Percentiles rank a stretch among this genome's conserved stretches.
Conservation (phyloP, 345 rosid genomes). For the Populus ilicifolia region DNA sequence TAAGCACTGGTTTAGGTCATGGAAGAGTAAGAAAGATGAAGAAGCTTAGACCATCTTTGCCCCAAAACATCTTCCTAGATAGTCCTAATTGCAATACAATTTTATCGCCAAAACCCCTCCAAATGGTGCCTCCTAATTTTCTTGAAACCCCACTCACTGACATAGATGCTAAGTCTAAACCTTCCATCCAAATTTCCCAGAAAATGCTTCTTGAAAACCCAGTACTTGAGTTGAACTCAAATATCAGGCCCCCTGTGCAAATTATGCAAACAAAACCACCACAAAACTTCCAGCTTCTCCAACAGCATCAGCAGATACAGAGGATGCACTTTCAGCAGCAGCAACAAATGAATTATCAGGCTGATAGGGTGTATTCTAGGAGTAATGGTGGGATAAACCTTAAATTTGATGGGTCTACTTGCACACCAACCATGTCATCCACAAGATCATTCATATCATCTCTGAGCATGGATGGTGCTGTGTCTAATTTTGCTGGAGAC, state of each 20-base stretch:
- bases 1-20: slow-evolving; percentile 41
- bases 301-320: slow-evolving; percentile 45
- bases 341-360: slow-evolving; percentile 34
- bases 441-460: slow-evolving; percentile 61
- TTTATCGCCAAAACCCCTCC: slow-evolving; percentile 65
- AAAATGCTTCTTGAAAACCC: slow-evolving; percentile 42
- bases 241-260: slow-evolving; percentile 34
- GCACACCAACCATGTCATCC: slow-evolving; percentile 54
- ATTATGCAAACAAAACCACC: slow-evolving; percentile 20
- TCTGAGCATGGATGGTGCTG: slow-evolving; percentile 60
- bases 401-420: slow-evolving; percentile 54
- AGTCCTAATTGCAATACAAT: slow-evolving; percentile 40
- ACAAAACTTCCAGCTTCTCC: slow-evolving; percentile 42
- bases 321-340: slow-evolving; percentile 39
- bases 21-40: slow-evolving; percentile 45
- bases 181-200: slow-evolving; percentile 19
- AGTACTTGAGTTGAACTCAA: slow-evolving; percentile 40
- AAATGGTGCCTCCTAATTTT: slow-evolving; percentile 39
- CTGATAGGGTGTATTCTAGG: slow-evolving; percentile 40
- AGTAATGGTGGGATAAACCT: slow-evolving; percentile 52
- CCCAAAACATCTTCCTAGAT: slow-evolving; percentile 55
- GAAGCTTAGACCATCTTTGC: slow-evolving; percentile 50
- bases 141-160: slow-evolving; percentile 22
- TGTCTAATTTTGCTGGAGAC: slow-evolving; percentile 36
- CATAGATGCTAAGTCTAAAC: slow-evolving; percentile 26